Evolutionary conservation across 179 eudicot genomes (phyloP).

Genomic region (Beta lomatogona): DNA sequence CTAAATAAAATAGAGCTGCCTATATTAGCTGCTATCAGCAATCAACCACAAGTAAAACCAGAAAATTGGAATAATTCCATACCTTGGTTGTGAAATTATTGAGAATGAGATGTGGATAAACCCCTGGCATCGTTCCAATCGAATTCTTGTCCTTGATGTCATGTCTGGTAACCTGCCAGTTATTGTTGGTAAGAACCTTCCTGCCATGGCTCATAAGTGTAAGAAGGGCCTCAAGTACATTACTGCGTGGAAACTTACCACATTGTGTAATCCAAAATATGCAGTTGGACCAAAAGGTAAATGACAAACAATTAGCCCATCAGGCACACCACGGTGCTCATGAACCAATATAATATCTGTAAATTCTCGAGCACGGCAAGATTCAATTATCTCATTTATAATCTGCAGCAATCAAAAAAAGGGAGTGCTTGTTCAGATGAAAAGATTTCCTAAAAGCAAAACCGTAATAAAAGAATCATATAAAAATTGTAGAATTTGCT

Average conservation of each 20-base stretch:
- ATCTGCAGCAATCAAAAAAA: slow-evolving; percentile 45
- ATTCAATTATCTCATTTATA: slow-evolving; percentile 80
- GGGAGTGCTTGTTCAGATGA: not conserved
- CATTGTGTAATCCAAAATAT: slow-evolving; percentile 86
- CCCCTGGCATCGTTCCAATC: slow-evolving; percentile 94
- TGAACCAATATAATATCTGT: slow-evolving; percentile 89
- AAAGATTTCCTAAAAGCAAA: not conserved
- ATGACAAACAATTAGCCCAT: slow-evolving; percentile 77
- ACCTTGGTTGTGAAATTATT: slow-evolving; percentile 83
- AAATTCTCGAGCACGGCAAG: slow-evolving; percentile 82
- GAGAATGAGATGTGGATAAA: slow-evolving; percentile 82
- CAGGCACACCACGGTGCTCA: slow-evolving; percentile 98
- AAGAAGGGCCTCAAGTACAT: slow-evolving; percentile 10
- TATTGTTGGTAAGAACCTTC: slow-evolving; percentile 17
- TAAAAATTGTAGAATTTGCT: not conserved
- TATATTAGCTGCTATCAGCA: not conserved
- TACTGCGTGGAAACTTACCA: slow-evolving; percentile 53
- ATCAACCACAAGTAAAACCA: slow-evolving; percentile 9
- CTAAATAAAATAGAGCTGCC: not conserved
- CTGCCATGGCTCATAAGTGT: slow-evolving; percentile 8
- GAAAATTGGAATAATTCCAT: not conserved
- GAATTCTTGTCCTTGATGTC: slow-evolving; percentile 88
- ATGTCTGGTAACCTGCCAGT: slow-evolving; percentile 87
- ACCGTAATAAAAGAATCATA: not conserved
- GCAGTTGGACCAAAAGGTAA: slow-evolving; percentile 98